phyloP scores from a whole-genome alignment of 1,284 basidiomycete genomes.

The Boletus sp. region DNA sequence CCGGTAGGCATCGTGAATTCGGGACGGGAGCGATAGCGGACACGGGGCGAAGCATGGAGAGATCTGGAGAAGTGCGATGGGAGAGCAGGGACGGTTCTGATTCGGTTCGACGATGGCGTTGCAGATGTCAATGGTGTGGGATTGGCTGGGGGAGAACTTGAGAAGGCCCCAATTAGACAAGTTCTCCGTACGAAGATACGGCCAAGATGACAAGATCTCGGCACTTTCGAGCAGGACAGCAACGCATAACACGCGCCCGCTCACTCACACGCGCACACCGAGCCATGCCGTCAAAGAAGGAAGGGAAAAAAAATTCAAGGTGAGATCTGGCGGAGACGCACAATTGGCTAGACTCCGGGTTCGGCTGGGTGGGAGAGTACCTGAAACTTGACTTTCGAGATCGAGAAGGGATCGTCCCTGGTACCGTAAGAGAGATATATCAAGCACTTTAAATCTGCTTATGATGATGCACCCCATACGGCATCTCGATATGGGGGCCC shows the following conservation, averaged over 20 bases:
- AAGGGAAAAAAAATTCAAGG: constrained; percentile 16
- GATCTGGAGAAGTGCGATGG: constrained; percentile 31
- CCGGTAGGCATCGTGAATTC: constrained; percentile 34
- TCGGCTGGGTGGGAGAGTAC: constrained; percentile 34
- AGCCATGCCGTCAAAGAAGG: constrained; percentile 26
- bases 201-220: constrained; percentile 21
- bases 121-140: constrained; percentile 30
- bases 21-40: constrained; percentile 32
- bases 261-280: constrained; percentile 22
- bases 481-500: constrained; percentile 32
- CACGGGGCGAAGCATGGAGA: constrained; percentile 23
- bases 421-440: constrained; percentile 34
- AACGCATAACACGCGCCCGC: constrained; percentile 13
- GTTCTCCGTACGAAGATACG: constrained; percentile 29
- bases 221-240: constrained; percentile 19
- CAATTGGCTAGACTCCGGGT: constrained; percentile 28
- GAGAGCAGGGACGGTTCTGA: constrained; percentile 19
- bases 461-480: constrained; percentile 32
- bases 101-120: constrained; percentile 33
- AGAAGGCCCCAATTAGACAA: constrained; percentile 24
- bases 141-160: constrained; percentile 29
- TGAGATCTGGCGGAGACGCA: constrained; percentile 27
- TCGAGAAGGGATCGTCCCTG: constrained; percentile 37
- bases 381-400: constrained; percentile 36
- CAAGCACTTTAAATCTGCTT: constrained; percentile 34